A percentile compares a stretch with the other conserved stretches of the same genome.
Conservation (phyloP, 495 filamentous ascomycete species). For the Chlorociboria aeruginascens region DNA sequence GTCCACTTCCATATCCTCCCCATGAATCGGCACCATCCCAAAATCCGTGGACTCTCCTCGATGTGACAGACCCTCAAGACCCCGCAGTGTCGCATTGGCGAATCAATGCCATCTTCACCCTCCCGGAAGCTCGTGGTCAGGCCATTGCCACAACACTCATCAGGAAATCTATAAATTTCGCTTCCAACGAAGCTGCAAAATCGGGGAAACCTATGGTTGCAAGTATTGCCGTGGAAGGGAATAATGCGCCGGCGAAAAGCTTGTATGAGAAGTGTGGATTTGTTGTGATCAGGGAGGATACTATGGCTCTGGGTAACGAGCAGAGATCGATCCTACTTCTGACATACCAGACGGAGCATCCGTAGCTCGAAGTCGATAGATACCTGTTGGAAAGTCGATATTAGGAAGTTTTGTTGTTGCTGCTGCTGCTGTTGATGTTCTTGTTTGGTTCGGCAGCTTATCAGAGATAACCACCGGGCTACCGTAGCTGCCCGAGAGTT, state of each 20-base stretch:
- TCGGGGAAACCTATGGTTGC: slow-evolving; percentile 14
- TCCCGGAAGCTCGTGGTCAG: slow-evolving; percentile 27
- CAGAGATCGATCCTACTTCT: slow-evolving; percentile 6
- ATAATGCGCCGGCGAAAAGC: slow-evolving; percentile 26
- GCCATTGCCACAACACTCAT: slow-evolving; percentile 32
- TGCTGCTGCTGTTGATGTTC: too few species aligned
- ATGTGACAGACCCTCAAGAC: slow-evolving; percentile 1
- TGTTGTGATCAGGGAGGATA: slow-evolving; percentile 20
- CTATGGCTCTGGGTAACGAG: neutral
- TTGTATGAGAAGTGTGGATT: slow-evolving; percentile 38
- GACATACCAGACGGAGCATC: slow-evolving; percentile 2
- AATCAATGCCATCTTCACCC: slow-evolving; percentile 34
- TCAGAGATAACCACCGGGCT: too few species aligned
- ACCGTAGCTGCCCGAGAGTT: too few species aligned
- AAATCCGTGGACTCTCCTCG: slow-evolving; percentile 11
- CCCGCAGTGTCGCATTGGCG: slow-evolving; percentile 17
- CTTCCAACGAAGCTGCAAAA: slow-evolving; percentile 18
- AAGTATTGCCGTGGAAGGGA: slow-evolving; percentile 27
- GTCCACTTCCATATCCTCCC: slow-evolving; percentile 12
- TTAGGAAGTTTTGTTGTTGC: too few species aligned
- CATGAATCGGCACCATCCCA: slow-evolving; percentile 12
- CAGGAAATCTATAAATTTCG: slow-evolving; percentile 22
- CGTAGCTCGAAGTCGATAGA: too few species aligned
- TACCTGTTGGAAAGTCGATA: too few species aligned
- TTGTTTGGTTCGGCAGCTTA: too few species aligned